Percentiles rank a stretch among this genome's conserved stretches.
Conservation (phyloP, 2,329 filamentous ascomycete species). For the Claviceps maximensis region DNA sequence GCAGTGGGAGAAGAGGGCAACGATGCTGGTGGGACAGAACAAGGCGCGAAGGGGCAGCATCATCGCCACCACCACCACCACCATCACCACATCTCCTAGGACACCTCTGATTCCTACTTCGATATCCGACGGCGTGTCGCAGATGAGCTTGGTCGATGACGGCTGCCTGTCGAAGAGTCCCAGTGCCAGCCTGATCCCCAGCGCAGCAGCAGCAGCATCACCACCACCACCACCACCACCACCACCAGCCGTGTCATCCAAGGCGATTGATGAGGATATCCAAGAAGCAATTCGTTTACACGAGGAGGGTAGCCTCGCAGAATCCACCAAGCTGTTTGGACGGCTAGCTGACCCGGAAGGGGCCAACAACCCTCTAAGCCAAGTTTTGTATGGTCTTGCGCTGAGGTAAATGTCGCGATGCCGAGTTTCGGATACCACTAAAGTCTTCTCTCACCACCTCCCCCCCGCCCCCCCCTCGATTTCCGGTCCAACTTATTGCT, state of each 20-base stretch:
- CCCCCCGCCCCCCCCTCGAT: too few species aligned
- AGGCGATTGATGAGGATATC: constrained; percentile 56
- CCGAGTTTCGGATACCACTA: constrained; percentile 33
- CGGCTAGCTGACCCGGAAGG: constrained; percentile 70
- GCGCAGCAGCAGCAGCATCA: too few species aligned
- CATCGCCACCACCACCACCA: constrained; percentile 17
- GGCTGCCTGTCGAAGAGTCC: not conserved
- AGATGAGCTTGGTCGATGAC: constrained; percentile 11
- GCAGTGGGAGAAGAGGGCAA: constrained; percentile 87
- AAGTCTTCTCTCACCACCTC: not conserved
- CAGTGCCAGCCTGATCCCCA: not conserved
- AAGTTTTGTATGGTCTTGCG: constrained; percentile 90
- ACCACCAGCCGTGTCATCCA: constrained; percentile 28
- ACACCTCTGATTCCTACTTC: not conserved
- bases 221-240: too few species aligned
- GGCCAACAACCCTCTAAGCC: constrained; percentile 82
- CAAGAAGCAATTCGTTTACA: constrained; percentile 93
- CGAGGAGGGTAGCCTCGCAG: constrained; percentile 65
- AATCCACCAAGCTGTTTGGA: constrained; percentile 77
- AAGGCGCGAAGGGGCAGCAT: constrained; percentile 29
- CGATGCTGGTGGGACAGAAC: constrained; percentile 62
- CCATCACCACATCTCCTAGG: constrained; percentile 20
- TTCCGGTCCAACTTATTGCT: not conserved
- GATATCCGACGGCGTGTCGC: constrained; percentile 15
- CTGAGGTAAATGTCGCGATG: constrained; percentile 43